Evolutionary conservation across 805 yeast genomes (phyloP), one percentile per base, ranked within the genome.

Genomic region (Myxozyma geophila): DNA sequence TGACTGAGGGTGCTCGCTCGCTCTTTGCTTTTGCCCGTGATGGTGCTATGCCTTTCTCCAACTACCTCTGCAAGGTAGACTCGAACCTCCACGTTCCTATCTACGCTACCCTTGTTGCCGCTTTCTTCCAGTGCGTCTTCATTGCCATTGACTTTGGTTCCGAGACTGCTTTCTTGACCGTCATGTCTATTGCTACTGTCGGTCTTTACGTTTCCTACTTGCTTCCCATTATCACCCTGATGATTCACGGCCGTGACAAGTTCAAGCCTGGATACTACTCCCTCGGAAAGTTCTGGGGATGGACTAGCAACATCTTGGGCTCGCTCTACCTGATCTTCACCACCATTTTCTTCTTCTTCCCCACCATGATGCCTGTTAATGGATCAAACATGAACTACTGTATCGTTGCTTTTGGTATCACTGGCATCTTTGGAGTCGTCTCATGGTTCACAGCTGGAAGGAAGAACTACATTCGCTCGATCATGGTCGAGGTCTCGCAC

Each of bases 21-120:
- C 81, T 87, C 17, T 87, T 78, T 70, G 85, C 90, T 2, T 87
- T 86, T 73, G 82, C 90, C 0, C 81, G 91, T 73, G 91, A 87
- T 73, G 85, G 86, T 12, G 80, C 87, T 69, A 83, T 87, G 75
- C 91, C 91, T 17, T 76, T 80, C 21, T 83, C 88, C 21, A 76
- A 72, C 17, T 65, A 69, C 63, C 83, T 84, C 83, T 77, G 80
- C 66, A 70, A 71, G 28, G 88, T 87, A 57, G 81, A 83, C 74
- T 74, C 77, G 51, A 51, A 60, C 50, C 85, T 89, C 41, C 76
- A 79, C 66, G 87, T 90, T 5, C 92, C 92, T 6, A 79, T 87
- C 56, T 79, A 83, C 71, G 89, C 90, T 0, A 75, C 76, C 33
- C 47, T 66, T 37, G 58, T 66, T 15, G 49, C 65, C 28, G 54